These are phyloP conservation scores for Elymus sibiricus DNA, from an alignment of 176 grass and related monocot genomes.

Conservation along the genomic window DNA sequence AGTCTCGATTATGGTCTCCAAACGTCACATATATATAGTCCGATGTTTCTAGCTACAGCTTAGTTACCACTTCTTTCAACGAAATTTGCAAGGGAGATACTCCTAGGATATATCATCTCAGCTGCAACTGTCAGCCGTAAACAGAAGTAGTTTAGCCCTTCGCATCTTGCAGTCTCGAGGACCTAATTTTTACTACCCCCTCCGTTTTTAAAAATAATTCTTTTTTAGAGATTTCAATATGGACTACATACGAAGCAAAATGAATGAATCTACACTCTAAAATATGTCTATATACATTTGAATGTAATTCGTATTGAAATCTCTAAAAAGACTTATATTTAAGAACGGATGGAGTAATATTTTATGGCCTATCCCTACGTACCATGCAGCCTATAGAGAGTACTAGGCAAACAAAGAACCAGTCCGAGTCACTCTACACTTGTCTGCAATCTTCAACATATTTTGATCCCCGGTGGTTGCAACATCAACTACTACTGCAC, in stretches of 20 bases:
- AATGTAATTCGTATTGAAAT: no score
- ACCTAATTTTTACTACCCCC: not conserved
- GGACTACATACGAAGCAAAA: no score
- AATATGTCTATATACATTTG: no score
- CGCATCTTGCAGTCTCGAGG: not conserved
- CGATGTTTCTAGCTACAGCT: not conserved
- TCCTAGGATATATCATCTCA: not conserved
- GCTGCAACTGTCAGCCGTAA: slow-evolving; percentile 1
- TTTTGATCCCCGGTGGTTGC: slow-evolving; percentile 23
- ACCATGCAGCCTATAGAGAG: slow-evolving; percentile 8
- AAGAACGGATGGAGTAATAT: no score
- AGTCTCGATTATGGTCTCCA: not conserved
- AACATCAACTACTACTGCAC: slow-evolving; percentile 23
- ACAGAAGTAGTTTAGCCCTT: not conserved
- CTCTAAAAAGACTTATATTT: no score
- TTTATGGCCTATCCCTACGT: not conserved
- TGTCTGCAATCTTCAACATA: slow-evolving; percentile 14
- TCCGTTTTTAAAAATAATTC: no score
- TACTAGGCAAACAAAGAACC: not conserved
- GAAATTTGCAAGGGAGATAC: not conserved
- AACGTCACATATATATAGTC: no score
- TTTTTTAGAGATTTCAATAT: no score
- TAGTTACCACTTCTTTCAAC: slow-evolving; percentile 14
- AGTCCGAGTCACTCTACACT: not conserved
- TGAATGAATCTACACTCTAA: no score